Evolutionary conservation across 1,284 basidiomycete species (phyloP).

Genomic region (Heterobasidion annosum): DNA sequence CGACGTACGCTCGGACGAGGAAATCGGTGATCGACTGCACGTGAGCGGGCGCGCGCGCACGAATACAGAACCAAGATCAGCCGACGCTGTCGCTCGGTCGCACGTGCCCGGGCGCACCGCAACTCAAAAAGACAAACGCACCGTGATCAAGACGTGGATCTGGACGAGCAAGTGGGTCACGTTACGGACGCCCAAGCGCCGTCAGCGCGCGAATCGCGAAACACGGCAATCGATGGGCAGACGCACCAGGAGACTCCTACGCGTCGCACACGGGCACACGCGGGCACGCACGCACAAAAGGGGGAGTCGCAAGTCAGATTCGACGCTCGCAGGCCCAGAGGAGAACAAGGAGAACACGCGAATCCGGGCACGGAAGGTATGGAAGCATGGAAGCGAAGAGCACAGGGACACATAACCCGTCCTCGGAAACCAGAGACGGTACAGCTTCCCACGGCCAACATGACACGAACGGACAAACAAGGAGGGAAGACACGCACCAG

Average conservation of each 20-base stretch:
- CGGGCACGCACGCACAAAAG: too few relatives aligned
- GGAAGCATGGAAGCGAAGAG: too few relatives aligned
- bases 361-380: neutral
- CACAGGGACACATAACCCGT: too few relatives aligned
- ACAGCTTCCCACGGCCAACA: neutral
- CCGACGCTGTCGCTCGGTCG: neutral
- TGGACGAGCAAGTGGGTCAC: neutral
- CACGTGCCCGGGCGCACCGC: too few relatives aligned
- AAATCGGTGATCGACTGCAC: conserved; percentile 16
- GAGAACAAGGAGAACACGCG: neutral
- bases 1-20: conserved; percentile 15
- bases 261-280: too few relatives aligned
- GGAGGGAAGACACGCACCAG: conserved; percentile 29
- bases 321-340: neutral
- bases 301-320: neutral
- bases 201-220: neutral
- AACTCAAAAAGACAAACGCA: neutral
- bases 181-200: neutral
- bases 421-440: neutral
- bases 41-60: neutral
- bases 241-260: neutral
- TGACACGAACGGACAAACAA: neutral
- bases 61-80: neutral
- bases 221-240: neutral
- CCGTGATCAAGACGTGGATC: conserved; percentile 13